These are phyloP conservation scores for Phytopythium sindhum DNA, from an alignment of 352 stramenopile genomes.

Conservation along the genomic window DNA sequence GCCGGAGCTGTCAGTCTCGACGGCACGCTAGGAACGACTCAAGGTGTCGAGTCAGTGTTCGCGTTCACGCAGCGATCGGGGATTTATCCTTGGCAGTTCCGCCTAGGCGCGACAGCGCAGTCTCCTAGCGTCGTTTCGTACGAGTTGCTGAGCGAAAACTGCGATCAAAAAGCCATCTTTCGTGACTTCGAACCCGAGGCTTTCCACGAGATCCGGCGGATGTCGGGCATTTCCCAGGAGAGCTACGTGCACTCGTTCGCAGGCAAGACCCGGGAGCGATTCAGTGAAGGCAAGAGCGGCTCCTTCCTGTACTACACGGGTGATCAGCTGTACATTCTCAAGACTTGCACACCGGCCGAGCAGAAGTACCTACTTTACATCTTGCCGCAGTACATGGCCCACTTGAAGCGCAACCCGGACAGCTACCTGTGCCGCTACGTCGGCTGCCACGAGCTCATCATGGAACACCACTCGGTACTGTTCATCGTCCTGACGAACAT, in stretches of 20 bases:
- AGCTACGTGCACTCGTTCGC: conserved; percentile 78
- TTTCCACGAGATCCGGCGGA: conserved; percentile 77
- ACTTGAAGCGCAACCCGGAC: conserved; percentile 78
- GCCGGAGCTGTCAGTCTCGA: neutral
- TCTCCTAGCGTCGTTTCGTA: conserved; percentile 60
- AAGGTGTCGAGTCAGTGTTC: conserved; percentile 49
- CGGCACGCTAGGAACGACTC: conserved; percentile 4
- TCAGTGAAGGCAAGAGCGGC: conserved; percentile 87
- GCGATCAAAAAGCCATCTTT: conserved; percentile 69
- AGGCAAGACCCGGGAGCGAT: conserved; percentile 79
- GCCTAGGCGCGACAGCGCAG: conserved; percentile 40
- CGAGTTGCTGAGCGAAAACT: conserved; percentile 61
- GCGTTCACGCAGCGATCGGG: conserved; percentile 60
- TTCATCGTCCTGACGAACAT: conserved; percentile 90
- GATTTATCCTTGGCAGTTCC: conserved; percentile 65
- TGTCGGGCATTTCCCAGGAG: conserved; percentile 76
- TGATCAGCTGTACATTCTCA: conserved; percentile 87
- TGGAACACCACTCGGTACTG: conserved; percentile 80
- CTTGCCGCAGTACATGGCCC: conserved; percentile 83
- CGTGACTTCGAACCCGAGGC: conserved; percentile 79
- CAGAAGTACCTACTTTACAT: conserved; percentile 85
- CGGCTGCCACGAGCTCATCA: conserved; percentile 85
- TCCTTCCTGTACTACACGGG: conserved; percentile 90
- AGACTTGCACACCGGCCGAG: conserved; percentile 83
- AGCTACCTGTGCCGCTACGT: conserved; percentile 88